Conservation (phyloP, 345 rosid species). For the Brassica cretica region DNA sequence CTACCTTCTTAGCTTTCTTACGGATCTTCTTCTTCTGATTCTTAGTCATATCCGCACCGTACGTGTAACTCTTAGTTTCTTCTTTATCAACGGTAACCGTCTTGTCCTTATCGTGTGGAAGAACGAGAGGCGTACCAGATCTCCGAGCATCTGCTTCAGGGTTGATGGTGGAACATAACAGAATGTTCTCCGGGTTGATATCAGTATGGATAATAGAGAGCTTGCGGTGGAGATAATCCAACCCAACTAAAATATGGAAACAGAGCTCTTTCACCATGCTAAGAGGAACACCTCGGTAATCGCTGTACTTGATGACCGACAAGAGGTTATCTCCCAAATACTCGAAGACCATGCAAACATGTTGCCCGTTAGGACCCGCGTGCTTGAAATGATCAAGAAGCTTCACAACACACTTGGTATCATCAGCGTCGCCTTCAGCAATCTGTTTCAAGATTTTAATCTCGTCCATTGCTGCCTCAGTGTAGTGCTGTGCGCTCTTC, state of each 20-base stretch:
- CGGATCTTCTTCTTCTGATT: slow-evolving; percentile 89
- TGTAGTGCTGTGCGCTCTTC: slow-evolving; percentile 94
- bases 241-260: slow-evolving; percentile 67
- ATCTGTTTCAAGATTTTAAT: slow-evolving; percentile 83
- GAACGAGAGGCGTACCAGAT: slow-evolving; percentile 58
- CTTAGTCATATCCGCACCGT: slow-evolving; percentile 65
- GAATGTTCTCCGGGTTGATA: slow-evolving; percentile 89
- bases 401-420: slow-evolving; percentile 81
- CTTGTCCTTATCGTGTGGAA: slow-evolving; percentile 50
- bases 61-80: slow-evolving; percentile 37
- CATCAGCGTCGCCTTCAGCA: slow-evolving; percentile 72
- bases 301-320: slow-evolving; percentile 82
- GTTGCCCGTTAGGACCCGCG: slow-evolving; percentile 88
- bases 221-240: slow-evolving; percentile 81
- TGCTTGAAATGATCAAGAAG: slow-evolving; percentile 95
- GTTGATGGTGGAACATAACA: slow-evolving; percentile 73
- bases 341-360: slow-evolving; percentile 95
- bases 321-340: slow-evolving; percentile 92
- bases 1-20: slow-evolving; percentile 83
- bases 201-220: slow-evolving; percentile 91
- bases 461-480: slow-evolving; percentile 99
- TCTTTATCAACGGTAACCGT: slow-evolving; percentile 44
- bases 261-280: slow-evolving; percentile 71
- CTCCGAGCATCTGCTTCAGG: slow-evolving; percentile 69
- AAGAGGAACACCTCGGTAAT: slow-evolving; percentile 74